These are phyloP conservation scores for Fusarium clavum DNA, from an alignment of 2,329 filamentous ascomycete genomes.

Conservation along the genomic window DNA sequence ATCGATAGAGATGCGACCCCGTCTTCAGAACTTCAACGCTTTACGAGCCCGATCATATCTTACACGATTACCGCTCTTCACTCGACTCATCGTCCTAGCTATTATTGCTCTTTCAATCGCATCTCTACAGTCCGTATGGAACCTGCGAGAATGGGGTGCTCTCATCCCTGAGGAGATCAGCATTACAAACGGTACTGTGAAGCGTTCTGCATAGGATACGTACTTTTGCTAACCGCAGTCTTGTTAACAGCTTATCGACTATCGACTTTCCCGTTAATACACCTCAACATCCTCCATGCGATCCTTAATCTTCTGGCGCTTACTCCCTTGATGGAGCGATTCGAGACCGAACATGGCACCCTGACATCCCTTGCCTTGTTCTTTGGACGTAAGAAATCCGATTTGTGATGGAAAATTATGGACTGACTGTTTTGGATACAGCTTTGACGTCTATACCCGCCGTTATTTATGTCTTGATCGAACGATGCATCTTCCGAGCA, in stretches of 20 bases:
- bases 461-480: conserved; percentile 81
- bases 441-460: conserved; percentile 86
- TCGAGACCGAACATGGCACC: conserved; percentile 92
- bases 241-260: conserved; percentile 80
- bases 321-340: conserved; percentile 90
- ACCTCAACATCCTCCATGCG: conserved; percentile 83
- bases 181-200: conserved; percentile 70
- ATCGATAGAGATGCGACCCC: conserved; percentile 48
- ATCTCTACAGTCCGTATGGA: conserved; percentile 76
- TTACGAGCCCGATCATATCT: conserved; percentile 82
- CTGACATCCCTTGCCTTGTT: conserved; percentile 89
- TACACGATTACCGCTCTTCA: conserved; percentile 87
- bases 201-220: background rate
- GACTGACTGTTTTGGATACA: conserved; percentile 51
- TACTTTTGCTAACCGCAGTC: conserved; percentile 11
- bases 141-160: conserved; percentile 80
- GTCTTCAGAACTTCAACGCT: conserved; percentile 69
- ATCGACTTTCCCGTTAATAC: conserved; percentile 92
- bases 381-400: conserved; percentile 80
- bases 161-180: conserved; percentile 82
- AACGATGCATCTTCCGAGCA: conserved; percentile 75
- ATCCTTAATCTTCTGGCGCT: conserved; percentile 83
- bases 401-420: background rate
- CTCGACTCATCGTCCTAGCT: conserved; percentile 73
- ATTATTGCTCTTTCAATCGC: conserved; percentile 74